Conservation (phyloP, 2,329 filamentous ascomycete genomes). For the Fusarium goolgardi region DNA sequence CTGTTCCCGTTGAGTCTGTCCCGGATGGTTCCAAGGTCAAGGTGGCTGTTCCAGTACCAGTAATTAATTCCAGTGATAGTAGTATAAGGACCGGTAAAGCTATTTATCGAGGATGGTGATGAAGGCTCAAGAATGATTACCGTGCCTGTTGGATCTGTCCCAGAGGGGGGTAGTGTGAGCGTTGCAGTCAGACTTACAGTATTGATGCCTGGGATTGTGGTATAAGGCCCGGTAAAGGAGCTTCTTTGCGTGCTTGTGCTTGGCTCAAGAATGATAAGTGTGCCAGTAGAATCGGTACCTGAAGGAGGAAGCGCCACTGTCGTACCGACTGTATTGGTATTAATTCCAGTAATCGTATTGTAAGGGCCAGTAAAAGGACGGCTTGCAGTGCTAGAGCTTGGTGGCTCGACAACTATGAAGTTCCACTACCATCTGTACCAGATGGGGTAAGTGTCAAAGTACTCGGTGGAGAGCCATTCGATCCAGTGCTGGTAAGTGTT, state of each 20-base stretch:
- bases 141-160: neutral
- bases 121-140: neutral
- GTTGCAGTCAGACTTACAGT: neutral
- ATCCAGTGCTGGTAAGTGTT: too few species aligned
- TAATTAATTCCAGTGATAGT: neutral
- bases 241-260: neutral
- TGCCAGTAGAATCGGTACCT: neutral
- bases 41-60: too few species aligned
- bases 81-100: neutral
- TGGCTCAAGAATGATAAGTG: neutral
- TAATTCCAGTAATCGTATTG: neutral
- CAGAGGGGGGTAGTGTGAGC: neutral
- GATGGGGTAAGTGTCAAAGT: neutral
- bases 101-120: neutral
- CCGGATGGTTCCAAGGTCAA: too few species aligned
- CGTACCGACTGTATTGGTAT: neutral
- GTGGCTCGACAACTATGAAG: neutral
- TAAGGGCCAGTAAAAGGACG: neutral
- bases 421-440: neutral
- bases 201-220: constrained; percentile 2
- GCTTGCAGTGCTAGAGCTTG: neutral
- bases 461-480: neutral
- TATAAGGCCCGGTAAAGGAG: constrained; percentile 1
- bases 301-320: neutral
- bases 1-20: too few species aligned